phyloP scores from a whole-genome alignment of 192 early-diverging fungal species.

The Umbelopsis sp. region DNA sequence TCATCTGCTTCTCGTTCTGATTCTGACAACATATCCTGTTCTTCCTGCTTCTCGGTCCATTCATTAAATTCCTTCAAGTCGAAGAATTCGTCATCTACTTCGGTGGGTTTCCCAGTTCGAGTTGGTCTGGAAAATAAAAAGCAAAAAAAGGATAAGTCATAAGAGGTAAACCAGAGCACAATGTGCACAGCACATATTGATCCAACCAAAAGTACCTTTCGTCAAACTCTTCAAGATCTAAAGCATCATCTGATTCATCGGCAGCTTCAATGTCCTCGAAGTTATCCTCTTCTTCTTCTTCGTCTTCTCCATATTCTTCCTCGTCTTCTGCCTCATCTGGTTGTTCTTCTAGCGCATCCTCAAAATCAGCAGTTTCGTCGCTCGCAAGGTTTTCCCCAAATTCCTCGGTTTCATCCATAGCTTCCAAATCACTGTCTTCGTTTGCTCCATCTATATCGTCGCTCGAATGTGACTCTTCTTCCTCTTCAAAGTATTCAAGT shows the following conservation, averaged over 20 bases:
- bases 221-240: slow-evolving; percentile 19
- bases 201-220: neutral
- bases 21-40: slow-evolving; percentile 57
- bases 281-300: slow-evolving; percentile 39
- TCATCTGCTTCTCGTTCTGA: slow-evolving; percentile 52
- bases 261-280: slow-evolving; percentile 20
- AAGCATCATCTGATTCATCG: slow-evolving; percentile 33
- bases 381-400: slow-evolving; percentile 31
- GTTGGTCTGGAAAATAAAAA: slow-evolving; percentile 1
- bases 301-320: slow-evolving; percentile 43
- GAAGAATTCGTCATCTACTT: slow-evolving; percentile 95
- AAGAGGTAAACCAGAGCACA: neutral
- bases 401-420: slow-evolving; percentile 28
- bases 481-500: slow-evolving; percentile 36
- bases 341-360: slow-evolving; percentile 43
- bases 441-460: slow-evolving; percentile 11
- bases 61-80: slow-evolving; percentile 91
- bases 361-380: slow-evolving; percentile 45
- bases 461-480: neutral
- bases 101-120: slow-evolving; percentile 45
- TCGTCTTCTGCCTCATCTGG: slow-evolving; percentile 46
- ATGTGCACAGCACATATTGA: no score
- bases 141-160: neutral
- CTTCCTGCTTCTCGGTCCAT: slow-evolving; percentile 66
- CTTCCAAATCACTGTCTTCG: neutral